phyloP scores from a whole-genome alignment of 2,329 filamentous ascomycete species.

The Cladosporium sphaerospermum region DNA sequence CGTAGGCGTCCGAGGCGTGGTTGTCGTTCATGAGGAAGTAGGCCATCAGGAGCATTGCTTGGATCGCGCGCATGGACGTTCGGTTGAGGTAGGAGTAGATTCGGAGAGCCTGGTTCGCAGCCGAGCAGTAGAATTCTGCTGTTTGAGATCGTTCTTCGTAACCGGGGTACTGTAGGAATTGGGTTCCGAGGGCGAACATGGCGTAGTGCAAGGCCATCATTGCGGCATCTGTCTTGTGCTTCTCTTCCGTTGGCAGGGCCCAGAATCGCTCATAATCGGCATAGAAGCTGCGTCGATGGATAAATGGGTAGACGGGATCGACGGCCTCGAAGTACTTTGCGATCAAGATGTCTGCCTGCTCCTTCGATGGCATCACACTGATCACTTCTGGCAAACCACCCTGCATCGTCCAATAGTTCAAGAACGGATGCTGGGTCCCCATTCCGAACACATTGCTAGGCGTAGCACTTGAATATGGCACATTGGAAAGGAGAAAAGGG shows the following conservation, averaged over 20 bases:
- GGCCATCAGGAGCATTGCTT: constrained; percentile 74
- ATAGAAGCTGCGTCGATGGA: constrained; percentile 69
- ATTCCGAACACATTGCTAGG: constrained; percentile 77
- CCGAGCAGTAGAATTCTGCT: constrained; percentile 73
- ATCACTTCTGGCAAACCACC: constrained; percentile 71
- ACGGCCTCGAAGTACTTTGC: constrained; percentile 54
- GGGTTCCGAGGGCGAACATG: constrained; percentile 71
- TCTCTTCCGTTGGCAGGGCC: constrained; percentile 54
- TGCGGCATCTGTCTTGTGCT: constrained; percentile 57
- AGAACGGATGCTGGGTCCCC: constrained; percentile 70
- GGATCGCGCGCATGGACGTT: constrained; percentile 65
- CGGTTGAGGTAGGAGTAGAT: constrained; percentile 72
- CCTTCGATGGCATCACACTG: constrained; percentile 66
- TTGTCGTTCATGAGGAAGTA: constrained; percentile 86
- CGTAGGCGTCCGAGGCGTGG: constrained; percentile 75
- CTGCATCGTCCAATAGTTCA: constrained; percentile 78
- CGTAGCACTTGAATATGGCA: constrained; percentile 64
- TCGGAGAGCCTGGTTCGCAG: constrained; percentile 69
- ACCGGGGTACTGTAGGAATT: constrained; percentile 59
- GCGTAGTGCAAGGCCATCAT: constrained; percentile 69
- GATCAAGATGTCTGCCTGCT: constrained; percentile 65
- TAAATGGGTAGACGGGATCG: constrained; percentile 75
- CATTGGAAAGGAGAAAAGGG: constrained; percentile 59
- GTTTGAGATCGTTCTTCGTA: constrained; percentile 63
- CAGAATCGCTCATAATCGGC: constrained; percentile 75